phyloP scores from a whole-genome alignment of 805 yeast genomes.

The Yarrowia sp. region DNA sequence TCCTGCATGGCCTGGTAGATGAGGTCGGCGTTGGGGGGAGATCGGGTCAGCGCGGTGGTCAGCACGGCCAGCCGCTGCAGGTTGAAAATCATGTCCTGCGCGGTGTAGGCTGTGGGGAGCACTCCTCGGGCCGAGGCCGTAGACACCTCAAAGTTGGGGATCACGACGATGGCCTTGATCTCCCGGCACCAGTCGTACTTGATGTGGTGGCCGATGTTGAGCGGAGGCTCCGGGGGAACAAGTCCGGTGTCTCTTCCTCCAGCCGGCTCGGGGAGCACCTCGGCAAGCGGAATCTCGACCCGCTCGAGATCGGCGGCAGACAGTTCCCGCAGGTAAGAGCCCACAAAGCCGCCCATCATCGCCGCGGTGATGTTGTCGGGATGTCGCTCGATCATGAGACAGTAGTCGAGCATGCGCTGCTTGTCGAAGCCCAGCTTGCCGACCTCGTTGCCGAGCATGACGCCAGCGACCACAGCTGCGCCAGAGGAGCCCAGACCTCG shows the following conservation, averaged over 20 bases:
- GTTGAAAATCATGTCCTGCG: slow-evolving; percentile 84
- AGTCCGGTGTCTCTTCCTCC: slow-evolving; percentile 68
- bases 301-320: slow-evolving; percentile 66
- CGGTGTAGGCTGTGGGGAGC: slow-evolving; percentile 73
- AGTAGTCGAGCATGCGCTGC: slow-evolving; percentile 85
- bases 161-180: slow-evolving; percentile 84
- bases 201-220: slow-evolving; percentile 82
- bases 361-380: slow-evolving; percentile 99
- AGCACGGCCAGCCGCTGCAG: slow-evolving; percentile 89
- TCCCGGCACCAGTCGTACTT: slow-evolving; percentile 78
- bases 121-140: slow-evolving; percentile 91
- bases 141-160: slow-evolving; percentile 91
- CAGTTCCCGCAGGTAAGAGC: slow-evolving; percentile 84
- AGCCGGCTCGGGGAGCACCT: slow-evolving; percentile 75
- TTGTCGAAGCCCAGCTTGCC: slow-evolving; percentile 72
- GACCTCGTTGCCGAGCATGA: slow-evolving; percentile 79
- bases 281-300: slow-evolving; percentile 80
- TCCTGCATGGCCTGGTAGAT: slow-evolving; percentile 97
- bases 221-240: slow-evolving; percentile 79
- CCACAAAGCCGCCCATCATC: slow-evolving; percentile 98
- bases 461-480: slow-evolving; percentile 98
- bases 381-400: slow-evolving; percentile 95
- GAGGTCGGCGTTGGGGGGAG: slow-evolving; percentile 75
- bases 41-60: slow-evolving; percentile 85
- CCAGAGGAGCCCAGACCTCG: slow-evolving; percentile 97